Evolutionary conservation across 768 basidiomycete species (phyloP), one percentile per base, ranked within the genome.

Genomic region (Rhodotorula sphaerocarpa): DNA sequence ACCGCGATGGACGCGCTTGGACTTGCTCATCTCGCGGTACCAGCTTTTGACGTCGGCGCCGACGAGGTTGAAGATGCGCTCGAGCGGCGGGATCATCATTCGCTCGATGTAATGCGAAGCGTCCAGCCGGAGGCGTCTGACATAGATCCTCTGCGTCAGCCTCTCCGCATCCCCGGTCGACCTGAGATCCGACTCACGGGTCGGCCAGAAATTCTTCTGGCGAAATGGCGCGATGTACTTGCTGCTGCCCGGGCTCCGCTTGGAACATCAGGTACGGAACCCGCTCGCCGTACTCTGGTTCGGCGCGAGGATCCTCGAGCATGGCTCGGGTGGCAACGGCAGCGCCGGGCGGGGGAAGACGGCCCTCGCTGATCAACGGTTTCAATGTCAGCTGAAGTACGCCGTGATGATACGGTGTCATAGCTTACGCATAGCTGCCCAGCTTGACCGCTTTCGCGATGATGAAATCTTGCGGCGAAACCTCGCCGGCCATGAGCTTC

Each of bases 361-460:
- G 84, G 66, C 83, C 85, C 55, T 90, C 89, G 65, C 93, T 96
- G 61, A 15, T 28, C 9, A 30, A 48, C 1, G 42, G 15, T 30
- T n/a, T 51, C 31, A 14, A 5, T 30, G 33, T 46, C 41, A 54
- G 56, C 14, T 4, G 7, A n/a, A n/a, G n/a, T n/a, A n/a, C n/a
- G n/a, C n/a, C n/a, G n/a, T n/a, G n/a, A n/a, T n/a, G 43, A 7
- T 44, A 33, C 12, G n/a, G 23, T 3, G 9, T 7, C 0, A 33
- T 31, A n/a, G 67, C 77, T 53, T 55, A 87, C 91, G 87, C 90
- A 73, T 97, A 97, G 1, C 86, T 88, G 18, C 95, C 95, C 80
- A 97, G 80, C 70, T 78, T 85, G 33, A 97, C 91, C 20, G 92
- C 89, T 73, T 93, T 93, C 0, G 93, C 85, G 68, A 96, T 90